These are phyloP conservation scores for Entelexis sorbosivorans DNA, from an alignment of 1,139 yeast species.

Conservation along the genomic window DNA sequence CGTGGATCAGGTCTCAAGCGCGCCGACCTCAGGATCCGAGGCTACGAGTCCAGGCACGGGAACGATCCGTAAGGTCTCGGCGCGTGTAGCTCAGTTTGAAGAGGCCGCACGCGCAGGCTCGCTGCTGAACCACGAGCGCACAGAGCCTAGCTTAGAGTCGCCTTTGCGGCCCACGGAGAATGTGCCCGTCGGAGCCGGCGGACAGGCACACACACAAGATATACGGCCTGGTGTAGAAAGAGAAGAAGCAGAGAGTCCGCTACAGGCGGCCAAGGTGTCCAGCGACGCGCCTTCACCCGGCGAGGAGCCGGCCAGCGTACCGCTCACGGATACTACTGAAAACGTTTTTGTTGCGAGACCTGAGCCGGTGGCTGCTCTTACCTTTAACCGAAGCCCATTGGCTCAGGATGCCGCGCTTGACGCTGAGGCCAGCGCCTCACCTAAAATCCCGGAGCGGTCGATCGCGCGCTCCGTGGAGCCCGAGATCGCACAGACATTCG, in stretches of 20 bases:
- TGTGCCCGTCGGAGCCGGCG: no score
- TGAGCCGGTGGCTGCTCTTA: no score
- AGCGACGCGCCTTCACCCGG: no score
- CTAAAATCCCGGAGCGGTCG: constrained; percentile 16
- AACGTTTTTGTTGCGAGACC: no score
- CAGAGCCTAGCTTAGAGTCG: not conserved
- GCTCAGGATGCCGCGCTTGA: no score
- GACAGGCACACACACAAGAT: no score
- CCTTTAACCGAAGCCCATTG: no score
- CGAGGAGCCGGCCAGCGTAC: no score
- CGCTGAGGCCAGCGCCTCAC: not conserved
- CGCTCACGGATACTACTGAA: no score
- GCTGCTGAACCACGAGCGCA: constrained; percentile 1
- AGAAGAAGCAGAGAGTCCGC: no score
- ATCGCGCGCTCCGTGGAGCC: constrained; percentile 18
- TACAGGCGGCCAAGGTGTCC: no score
- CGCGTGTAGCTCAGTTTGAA: constrained; percentile 9
- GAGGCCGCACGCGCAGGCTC: constrained; percentile 5
- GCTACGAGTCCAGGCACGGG: not conserved
- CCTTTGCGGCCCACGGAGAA: not conserved
- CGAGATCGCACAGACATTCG: constrained; percentile 14
- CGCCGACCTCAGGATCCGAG: not conserved
- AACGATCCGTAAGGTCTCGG: not conserved
- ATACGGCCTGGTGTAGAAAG: no score
- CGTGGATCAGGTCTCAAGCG: not conserved